These are phyloP conservation scores for Schwanniomyces polymorphus DNA, from an alignment of 805 yeast genomes.

Conservation along the genomic window DNA sequence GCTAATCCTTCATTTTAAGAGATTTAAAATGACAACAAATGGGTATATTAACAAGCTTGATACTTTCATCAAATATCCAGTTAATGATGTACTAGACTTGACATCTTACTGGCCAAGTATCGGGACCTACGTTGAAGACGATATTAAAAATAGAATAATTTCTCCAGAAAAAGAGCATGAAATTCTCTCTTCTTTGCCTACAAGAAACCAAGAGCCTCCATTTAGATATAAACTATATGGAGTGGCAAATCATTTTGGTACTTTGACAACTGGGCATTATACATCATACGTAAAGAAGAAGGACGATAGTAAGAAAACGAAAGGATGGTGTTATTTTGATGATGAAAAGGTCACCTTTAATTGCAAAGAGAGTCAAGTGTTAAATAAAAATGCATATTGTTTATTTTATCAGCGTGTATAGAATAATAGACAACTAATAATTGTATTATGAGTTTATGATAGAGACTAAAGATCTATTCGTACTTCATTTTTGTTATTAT, in stretches of 20 bases:
- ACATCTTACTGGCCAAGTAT: slow-evolving; percentile 70
- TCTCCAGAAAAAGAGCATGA: slow-evolving; percentile 43
- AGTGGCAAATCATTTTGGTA: slow-evolving; percentile 83
- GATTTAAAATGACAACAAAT: slow-evolving; percentile 58
- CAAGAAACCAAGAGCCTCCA: slow-evolving; percentile 76
- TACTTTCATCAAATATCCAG: slow-evolving; percentile 68
- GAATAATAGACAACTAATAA: background rate
- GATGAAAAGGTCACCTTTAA: slow-evolving; percentile 66
- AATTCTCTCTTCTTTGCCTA: slow-evolving; percentile 51
- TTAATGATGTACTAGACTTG: slow-evolving; percentile 53
- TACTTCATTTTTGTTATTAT: slow-evolving; percentile 11
- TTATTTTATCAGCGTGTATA: slow-evolving; percentile 63
- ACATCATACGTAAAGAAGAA: slow-evolving; percentile 72
- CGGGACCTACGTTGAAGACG: slow-evolving; percentile 27
- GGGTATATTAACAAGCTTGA: slow-evolving; percentile 58
- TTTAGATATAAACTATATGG: slow-evolving; percentile 75
- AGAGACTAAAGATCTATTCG: too few relatives aligned
- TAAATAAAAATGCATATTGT: slow-evolving; percentile 79
- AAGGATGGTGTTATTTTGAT: slow-evolving; percentile 82
- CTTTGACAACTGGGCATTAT: slow-evolving; percentile 84
- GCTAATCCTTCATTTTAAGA: slow-evolving; percentile 78
- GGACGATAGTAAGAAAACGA: slow-evolving; percentile 38
- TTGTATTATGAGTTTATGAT: background rate
- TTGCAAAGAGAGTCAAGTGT: slow-evolving; percentile 51
- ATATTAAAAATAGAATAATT: slow-evolving; percentile 16